Evolutionary conservation across 2,329 filamentous ascomycete genomes (phyloP).

Genomic region (Xylaria hypoxylon): DNA sequence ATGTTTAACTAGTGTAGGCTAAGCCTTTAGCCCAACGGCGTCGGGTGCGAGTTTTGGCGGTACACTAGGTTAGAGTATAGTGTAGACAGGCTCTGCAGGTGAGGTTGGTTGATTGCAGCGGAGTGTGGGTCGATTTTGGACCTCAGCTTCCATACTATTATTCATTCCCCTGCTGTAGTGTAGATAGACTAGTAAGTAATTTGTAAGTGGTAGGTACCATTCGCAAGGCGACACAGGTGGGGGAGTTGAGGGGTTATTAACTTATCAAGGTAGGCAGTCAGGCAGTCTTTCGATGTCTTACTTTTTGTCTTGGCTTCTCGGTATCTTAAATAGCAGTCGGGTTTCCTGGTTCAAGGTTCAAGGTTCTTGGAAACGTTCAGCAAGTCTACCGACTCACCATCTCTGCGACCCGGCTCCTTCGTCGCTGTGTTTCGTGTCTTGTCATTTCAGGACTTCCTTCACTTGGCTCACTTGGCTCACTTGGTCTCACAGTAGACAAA

Average conservation of each 20-base stretch:
- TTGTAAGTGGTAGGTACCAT: conserved; percentile 16
- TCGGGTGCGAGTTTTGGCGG: too few species aligned
- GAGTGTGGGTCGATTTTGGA: not conserved
- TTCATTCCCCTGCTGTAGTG: too few species aligned
- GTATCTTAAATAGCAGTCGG: conserved; percentile 7
- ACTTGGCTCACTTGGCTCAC: too few species aligned
- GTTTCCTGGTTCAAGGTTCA: not conserved
- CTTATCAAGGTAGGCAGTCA: too few species aligned
- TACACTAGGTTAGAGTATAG: too few species aligned
- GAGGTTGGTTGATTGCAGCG: not conserved
- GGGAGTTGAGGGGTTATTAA: conserved; percentile 13
- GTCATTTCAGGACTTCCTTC: not conserved
- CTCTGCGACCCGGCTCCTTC: conserved; percentile 5
- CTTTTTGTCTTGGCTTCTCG: not conserved
- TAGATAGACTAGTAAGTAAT: conserved; percentile 1
- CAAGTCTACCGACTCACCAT: conserved; percentile 8
- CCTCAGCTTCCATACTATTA: not conserved
- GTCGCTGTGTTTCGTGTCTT: conserved; percentile 12
- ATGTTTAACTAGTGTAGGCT: too few species aligned
- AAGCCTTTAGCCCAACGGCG: too few species aligned
- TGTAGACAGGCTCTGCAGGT: not conserved
- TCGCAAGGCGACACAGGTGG: not conserved
- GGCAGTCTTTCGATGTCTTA: too few species aligned
- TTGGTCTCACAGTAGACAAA: conserved; percentile 1
- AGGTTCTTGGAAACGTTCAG: not conserved